A percentile compares a stretch with the other conserved stretches of the same genome.
These are phyloP conservation scores for Ceratocystis cubensis DNA, from an alignment of 2,329 filamentous ascomycete species.

Conservation along the genomic window DNA sequence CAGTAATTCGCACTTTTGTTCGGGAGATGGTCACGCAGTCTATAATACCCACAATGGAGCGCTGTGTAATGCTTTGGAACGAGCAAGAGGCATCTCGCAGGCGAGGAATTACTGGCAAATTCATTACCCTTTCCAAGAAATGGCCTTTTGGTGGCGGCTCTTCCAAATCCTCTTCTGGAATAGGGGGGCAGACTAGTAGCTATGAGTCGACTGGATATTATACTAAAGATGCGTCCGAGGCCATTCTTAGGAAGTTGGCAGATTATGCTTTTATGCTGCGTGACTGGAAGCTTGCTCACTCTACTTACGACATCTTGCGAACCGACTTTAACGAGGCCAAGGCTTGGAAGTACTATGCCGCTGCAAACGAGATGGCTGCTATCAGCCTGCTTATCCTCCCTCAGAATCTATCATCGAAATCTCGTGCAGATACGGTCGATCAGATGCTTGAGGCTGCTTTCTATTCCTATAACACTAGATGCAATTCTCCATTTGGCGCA, in stretches of 20 bases:
- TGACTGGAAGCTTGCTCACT: slow-evolving; percentile 86
- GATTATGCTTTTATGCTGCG: slow-evolving; percentile 96
- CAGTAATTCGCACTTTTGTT: slow-evolving; percentile 76
- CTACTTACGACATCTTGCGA: slow-evolving; percentile 80
- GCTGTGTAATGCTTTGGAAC: slow-evolving; percentile 83
- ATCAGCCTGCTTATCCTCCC: slow-evolving; percentile 70
- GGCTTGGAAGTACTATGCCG: slow-evolving; percentile 91
- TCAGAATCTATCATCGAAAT: slow-evolving; percentile 58
- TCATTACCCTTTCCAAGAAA: slow-evolving; percentile 84
- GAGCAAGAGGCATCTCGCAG: slow-evolving; percentile 88
- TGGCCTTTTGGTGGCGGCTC: slow-evolving; percentile 70
- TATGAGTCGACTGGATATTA: slow-evolving; percentile 79
- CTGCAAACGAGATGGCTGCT: slow-evolving; percentile 88
- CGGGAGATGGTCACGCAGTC: slow-evolving; percentile 94
- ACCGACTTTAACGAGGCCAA: slow-evolving; percentile 90
- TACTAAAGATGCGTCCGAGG: slow-evolving; percentile 69
- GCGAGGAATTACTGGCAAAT: slow-evolving; percentile 78
- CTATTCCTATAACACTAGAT: slow-evolving; percentile 86
- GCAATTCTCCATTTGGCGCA: slow-evolving; percentile 65
- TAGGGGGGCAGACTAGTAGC: not conserved
- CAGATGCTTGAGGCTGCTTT: slow-evolving; percentile 79
- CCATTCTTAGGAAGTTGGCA: slow-evolving; percentile 80
- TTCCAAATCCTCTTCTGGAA: slow-evolving; percentile 38
- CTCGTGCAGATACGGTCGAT: slow-evolving; percentile 67
- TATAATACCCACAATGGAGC: slow-evolving; percentile 91